These are phyloP conservation scores for Rossbeevera mucosa DNA, from an alignment of 768 basidiomycete genomes.

Conservation along the genomic window DNA sequence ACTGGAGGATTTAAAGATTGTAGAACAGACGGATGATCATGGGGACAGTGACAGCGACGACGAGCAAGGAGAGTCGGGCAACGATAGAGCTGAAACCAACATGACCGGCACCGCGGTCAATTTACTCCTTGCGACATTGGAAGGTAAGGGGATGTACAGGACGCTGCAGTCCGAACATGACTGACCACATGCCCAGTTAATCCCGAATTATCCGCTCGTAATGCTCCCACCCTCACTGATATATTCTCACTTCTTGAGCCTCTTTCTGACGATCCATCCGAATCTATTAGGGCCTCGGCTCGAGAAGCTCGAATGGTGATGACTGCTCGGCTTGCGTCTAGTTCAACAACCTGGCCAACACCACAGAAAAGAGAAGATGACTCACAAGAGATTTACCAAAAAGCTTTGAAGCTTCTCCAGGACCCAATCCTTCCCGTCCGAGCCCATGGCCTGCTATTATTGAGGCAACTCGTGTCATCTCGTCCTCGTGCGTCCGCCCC, in stretches of 20 bases:
- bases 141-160: constrained; percentile 49
- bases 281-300: constrained; percentile 53
- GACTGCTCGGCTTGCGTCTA: constrained; percentile 70
- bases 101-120: constrained; percentile 76
- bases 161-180: background rate
- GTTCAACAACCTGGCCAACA: constrained; percentile 35
- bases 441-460: constrained; percentile 82
- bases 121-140: constrained; percentile 77
- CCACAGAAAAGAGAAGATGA: constrained; percentile 20
- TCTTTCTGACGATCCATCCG: constrained; percentile 44
- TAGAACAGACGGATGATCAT: constrained; percentile 32
- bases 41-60: constrained; percentile 58
- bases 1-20: constrained; percentile 36
- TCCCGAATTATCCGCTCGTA: constrained; percentile 54
- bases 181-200: constrained; percentile 35
- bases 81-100: constrained; percentile 48
- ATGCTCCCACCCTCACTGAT: constrained; percentile 60
- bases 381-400: constrained; percentile 71
- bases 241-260: constrained; percentile 65
- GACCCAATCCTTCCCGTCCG: constrained; percentile 92
- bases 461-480: constrained; percentile 67
- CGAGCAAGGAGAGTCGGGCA: constrained; percentile 37
- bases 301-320: constrained; percentile 82
- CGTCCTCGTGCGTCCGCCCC: constrained; percentile 13
- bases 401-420: constrained; percentile 81